Conservation (phyloP, 2,329 filamentous ascomycete genomes). For the Diaporthe helianthi region DNA sequence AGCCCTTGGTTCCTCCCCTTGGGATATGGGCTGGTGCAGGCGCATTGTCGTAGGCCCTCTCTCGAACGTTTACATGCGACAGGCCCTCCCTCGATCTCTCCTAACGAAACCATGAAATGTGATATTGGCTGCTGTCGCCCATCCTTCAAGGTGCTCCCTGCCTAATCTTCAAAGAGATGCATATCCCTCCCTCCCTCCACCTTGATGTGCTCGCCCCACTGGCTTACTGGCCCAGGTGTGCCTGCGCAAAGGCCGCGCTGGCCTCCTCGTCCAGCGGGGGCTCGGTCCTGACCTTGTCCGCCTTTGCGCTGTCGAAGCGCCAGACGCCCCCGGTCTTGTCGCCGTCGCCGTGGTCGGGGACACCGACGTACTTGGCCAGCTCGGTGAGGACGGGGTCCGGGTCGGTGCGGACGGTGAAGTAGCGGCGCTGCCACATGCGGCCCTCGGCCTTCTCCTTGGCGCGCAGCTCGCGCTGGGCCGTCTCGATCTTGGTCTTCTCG, state of each 20-base stretch:
- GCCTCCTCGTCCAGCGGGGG: slow-evolving; percentile 46
- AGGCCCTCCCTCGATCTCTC: neutral
- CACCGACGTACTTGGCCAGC: slow-evolving; percentile 55
- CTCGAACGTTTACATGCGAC: neutral
- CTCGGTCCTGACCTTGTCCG: slow-evolving; percentile 49
- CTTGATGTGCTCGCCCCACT: neutral
- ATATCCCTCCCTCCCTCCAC: no score
- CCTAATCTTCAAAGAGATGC: neutral
- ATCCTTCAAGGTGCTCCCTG: neutral
- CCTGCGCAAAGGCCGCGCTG: slow-evolving; percentile 42
- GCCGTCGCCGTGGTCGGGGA: slow-evolving; percentile 59
- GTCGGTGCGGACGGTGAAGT: slow-evolving; percentile 69
- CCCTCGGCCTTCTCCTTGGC: slow-evolving; percentile 78
- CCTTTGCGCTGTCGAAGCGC: slow-evolving; percentile 59
- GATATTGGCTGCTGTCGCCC: neutral
- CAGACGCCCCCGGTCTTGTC: slow-evolving; percentile 69
- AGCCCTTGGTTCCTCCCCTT: neutral
- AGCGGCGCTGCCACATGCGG: slow-evolving; percentile 80
- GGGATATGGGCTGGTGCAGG: neutral
- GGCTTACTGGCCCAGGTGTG: slow-evolving; percentile 44
- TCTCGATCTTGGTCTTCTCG: slow-evolving; percentile 91
- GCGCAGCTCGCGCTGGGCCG: slow-evolving; percentile 65
- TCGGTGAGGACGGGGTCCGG: slow-evolving; percentile 53
- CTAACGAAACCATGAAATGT: slow-evolving; percentile 1
- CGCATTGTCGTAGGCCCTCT: neutral